Evolutionary conservation across 2,329 filamentous ascomycete species (phyloP), one percentile per base, ranked within the genome.

Genomic region (Emericellopsis atlantica): DNA sequence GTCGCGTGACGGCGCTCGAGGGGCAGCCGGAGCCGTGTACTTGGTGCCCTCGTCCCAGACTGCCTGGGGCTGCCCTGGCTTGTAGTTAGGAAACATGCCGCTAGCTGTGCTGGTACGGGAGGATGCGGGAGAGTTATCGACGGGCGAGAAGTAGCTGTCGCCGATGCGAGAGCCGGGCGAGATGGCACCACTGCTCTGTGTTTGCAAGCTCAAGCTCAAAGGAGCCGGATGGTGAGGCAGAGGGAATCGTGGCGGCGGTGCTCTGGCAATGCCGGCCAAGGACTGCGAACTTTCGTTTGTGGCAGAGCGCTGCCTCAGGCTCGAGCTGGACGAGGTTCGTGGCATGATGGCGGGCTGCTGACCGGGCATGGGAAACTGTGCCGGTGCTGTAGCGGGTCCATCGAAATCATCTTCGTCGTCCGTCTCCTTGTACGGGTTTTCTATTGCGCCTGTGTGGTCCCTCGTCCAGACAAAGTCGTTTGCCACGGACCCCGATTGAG

Each of bases 91-190:
- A 52, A 88, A 93, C 55, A 88, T 80, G 36, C 79, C 77, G 33
- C 84, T 87, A 5, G 84, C 73, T 1, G 78, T 78, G 56, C 84
- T 89, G 7, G 83, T 81, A 39, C 85, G 74, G 21, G 81, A 81
- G 12, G 82, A 86, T 35, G 79, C 78, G 9, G 85, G 84, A 1
- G 84, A 87, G 41, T 95, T 89, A 29, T 72, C 74, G 2, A 81
- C 74, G 0, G 92, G 92, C 1, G 90, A 96, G 60, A 98, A 98
- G 62, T 95, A 96, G 4, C 89, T 95, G 44, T 88, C 86, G n/a
- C 69, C 75, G 31, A 66, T 69, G 40, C 75, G 70, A 16, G 75
- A 67, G 22, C 69, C 66, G 1, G 85, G 82, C 12, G 83, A 85
- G 40, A 62, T 59, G 39, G 68, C 61, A 36, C 64, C 55, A 15